Evolutionary conservation across 768 basidiomycete genomes (phyloP).

Genomic region (Lactifluus hygrophoroides): DNA sequence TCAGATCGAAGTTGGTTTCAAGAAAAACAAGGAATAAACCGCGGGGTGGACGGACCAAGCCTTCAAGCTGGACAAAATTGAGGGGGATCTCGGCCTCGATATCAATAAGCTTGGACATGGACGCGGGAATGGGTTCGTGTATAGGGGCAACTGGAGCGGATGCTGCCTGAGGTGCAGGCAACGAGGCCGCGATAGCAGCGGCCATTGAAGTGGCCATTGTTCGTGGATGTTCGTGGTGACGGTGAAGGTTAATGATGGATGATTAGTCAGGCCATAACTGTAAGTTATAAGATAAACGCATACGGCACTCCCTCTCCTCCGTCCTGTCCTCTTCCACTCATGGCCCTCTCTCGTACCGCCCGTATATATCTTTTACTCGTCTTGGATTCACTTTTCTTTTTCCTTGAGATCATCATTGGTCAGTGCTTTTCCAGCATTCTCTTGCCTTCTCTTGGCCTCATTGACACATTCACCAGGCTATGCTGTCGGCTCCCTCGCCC

Average conservation of each 20-base stretch:
- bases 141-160: constrained; percentile 55
- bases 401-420: constrained; percentile 80
- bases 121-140: constrained; percentile 83
- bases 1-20: constrained; percentile 4
- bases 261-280: no score
- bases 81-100: constrained; percentile 86
- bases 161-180: constrained; percentile 56
- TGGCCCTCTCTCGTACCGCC: constrained; percentile 54
- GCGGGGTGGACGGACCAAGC: constrained; percentile 49
- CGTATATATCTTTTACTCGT: constrained; percentile 68
- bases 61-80: constrained; percentile 74
- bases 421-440: constrained; percentile 20
- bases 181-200: constrained; percentile 79
- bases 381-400: constrained; percentile 83
- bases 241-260: no score
- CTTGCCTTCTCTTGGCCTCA: not conserved
- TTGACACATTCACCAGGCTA: constrained; percentile 47
- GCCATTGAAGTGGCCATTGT: constrained; percentile 83
- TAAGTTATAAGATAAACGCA: no score
- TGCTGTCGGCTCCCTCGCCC: constrained; percentile 90
- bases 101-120: constrained; percentile 90
- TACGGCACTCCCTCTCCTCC: constrained; percentile 9
- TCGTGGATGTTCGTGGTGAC: no score
- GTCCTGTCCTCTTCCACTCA: constrained; percentile 13
- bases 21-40: not conserved